Evolutionary conservation across 805 yeast genomes (phyloP).

Genomic region (Wickerhamomyces chaumierensis): DNA sequence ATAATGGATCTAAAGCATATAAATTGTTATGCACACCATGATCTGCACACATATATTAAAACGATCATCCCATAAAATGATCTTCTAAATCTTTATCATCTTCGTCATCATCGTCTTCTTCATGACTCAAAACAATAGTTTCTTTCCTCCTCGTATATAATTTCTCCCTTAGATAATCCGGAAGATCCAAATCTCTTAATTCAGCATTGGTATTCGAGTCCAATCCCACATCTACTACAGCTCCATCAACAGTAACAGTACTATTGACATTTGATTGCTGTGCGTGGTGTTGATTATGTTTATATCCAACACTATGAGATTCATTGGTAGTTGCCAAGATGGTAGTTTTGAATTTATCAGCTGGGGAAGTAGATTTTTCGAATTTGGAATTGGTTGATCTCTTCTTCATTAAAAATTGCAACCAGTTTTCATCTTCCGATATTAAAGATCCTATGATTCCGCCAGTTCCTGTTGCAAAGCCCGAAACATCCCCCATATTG

Average conservation of each 20-base stretch:
- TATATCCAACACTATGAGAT: no score
- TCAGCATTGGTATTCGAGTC: neutral
- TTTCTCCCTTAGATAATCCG: neutral
- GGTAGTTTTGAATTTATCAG: constrained; percentile 13
- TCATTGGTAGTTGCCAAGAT: no score
- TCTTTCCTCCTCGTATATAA: neutral
- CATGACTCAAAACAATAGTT: neutral
- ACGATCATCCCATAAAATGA: neutral
- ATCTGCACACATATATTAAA: no score
- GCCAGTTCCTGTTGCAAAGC: neutral
- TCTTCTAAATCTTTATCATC: no score
- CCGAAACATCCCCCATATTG: neutral
- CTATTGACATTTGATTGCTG: constrained; percentile 1
- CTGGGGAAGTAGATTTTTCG: no score
- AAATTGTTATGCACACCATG: no score
- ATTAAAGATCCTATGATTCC: no score
- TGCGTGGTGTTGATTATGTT: no score
- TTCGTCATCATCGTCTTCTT: neutral
- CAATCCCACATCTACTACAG: neutral
- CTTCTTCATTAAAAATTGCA: constrained; percentile 19
- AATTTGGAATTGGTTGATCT: constrained; percentile 18
- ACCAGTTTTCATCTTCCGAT: constrained; percentile 25
- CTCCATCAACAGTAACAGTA: constrained; percentile 7
- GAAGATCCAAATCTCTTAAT: neutral
- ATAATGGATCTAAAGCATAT: no score